phyloP scores from a whole-genome alignment of 1,139 yeast genomes.

The Debaryomyces subglobosus region DNA sequence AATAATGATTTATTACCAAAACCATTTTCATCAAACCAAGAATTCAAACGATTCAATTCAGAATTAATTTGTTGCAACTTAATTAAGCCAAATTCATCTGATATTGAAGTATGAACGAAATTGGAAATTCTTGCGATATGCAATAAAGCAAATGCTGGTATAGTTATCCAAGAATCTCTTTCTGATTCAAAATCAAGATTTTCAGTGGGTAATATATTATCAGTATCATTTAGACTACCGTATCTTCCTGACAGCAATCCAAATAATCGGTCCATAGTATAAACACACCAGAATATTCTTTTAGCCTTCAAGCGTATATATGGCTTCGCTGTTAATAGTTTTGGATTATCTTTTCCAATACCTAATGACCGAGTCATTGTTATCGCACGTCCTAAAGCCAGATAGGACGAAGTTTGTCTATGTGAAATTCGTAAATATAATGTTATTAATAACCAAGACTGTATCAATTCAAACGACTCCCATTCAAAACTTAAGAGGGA shows the following conservation, averaged over 20 bases:
- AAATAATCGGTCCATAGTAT: conserved; percentile 56
- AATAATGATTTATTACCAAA: conserved; percentile 37
- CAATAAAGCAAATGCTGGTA: conserved; percentile 52
- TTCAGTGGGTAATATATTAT: conserved; percentile 39
- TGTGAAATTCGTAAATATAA: conserved; percentile 58
- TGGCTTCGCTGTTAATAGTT: conserved; percentile 23
- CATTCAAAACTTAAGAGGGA: conserved; percentile 61
- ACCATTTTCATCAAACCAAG: conserved; percentile 43
- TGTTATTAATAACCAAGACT: conserved; percentile 60
- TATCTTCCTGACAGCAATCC: conserved; percentile 59
- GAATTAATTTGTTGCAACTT: conserved; percentile 40
- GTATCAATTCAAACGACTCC: conserved; percentile 68
- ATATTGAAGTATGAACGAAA: conserved; percentile 32
- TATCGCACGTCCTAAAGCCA: conserved; percentile 57
- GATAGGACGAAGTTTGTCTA: conserved; percentile 58
- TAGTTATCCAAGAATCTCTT: conserved; percentile 57
- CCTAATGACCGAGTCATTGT: conserved; percentile 63
- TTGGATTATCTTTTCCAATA: conserved; percentile 35
- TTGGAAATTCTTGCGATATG: conserved; percentile 46
- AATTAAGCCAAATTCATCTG: conserved; percentile 31
- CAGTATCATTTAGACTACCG: conserved; percentile 43
- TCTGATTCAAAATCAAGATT: conserved; percentile 31
- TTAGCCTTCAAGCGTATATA: conserved; percentile 56
- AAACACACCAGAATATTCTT: conserved; percentile 61
- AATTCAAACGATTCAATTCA: conserved; percentile 31